Evolutionary conservation across 75 land plant genomes (phyloP).

Genomic region (Selaginella moellendorffii): DNA sequence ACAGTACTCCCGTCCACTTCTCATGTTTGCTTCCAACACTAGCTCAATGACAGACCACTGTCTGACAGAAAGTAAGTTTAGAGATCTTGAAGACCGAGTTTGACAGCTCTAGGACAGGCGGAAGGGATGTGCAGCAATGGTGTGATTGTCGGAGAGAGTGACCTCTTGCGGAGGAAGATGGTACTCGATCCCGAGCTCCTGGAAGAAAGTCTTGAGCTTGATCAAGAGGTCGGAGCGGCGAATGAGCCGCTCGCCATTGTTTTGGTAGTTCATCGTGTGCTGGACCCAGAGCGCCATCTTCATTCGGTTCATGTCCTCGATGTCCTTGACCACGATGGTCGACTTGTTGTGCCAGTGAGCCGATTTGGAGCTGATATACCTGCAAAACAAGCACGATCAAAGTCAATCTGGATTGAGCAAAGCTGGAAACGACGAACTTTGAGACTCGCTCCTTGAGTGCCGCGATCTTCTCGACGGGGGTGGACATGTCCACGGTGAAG

Average conservation of each 20-base stretch:
- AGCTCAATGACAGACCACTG: too few relatives aligned
- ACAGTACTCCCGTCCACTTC: too few relatives aligned
- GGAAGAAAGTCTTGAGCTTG: slow-evolving; percentile 37
- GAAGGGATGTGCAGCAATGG: too few relatives aligned
- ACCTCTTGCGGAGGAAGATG: slow-evolving; percentile 43
- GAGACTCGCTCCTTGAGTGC: slow-evolving; percentile 35
- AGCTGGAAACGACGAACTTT: slow-evolving; percentile 20
- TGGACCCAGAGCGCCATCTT: slow-evolving; percentile 27
- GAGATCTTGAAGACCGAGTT: too few relatives aligned
- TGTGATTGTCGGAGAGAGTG: slow-evolving; percentile 32
- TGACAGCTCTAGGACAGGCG: too few relatives aligned
- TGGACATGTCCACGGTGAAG: slow-evolving; percentile 38
- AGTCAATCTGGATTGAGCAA: neutral
- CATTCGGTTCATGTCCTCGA: slow-evolving; percentile 48
- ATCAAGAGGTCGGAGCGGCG: slow-evolving; percentile 42
- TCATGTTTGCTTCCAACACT: too few relatives aligned
- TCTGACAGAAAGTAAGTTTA: too few relatives aligned
- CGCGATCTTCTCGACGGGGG: slow-evolving; percentile 35
- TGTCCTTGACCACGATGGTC: slow-evolving; percentile 24
- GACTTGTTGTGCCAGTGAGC: neutral
- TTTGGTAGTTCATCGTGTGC: slow-evolving; percentile 59
- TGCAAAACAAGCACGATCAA: neutral
- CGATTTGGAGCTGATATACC: neutral
- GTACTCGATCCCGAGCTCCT: slow-evolving; percentile 53
- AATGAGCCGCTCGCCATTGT: slow-evolving; percentile 42